Conservation (phyloP, 257 asterid genomes). For the Fraxinus cuspidata region DNA sequence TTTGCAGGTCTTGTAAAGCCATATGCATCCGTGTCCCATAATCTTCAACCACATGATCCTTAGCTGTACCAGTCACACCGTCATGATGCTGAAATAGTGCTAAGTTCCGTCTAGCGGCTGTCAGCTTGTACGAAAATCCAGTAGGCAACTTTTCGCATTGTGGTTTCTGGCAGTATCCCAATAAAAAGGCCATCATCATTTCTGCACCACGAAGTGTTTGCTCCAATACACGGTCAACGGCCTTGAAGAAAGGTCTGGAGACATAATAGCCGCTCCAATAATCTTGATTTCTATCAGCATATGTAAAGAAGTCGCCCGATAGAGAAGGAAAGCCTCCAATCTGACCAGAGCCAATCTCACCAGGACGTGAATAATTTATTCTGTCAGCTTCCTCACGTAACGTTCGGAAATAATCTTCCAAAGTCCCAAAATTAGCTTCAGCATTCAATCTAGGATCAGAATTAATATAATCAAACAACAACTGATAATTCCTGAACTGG, state of each 20-base stretch:
- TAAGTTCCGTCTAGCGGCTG: constrained; percentile 87
- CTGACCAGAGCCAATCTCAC: constrained; percentile 85
- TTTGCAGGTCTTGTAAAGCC: constrained; percentile 82
- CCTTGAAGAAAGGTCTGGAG: constrained; percentile 97
- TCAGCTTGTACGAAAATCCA: constrained; percentile 81
- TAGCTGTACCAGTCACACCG: constrained; percentile 97
- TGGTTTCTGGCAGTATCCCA: constrained; percentile 81
- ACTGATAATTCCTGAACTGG: constrained; percentile 92
- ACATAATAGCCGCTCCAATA: constrained; percentile 99
- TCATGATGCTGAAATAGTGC: constrained; percentile 98
- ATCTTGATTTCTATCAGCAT: constrained; percentile 91
- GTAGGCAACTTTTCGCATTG: constrained; percentile 89
- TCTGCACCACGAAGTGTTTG: constrained; percentile 94
- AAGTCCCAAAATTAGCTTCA: constrained; percentile 92
- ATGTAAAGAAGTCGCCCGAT: constrained; percentile 94
- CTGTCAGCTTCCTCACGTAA: constrained; percentile 84
- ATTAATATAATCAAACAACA: constrained; percentile 85
- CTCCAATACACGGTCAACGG: constrained; percentile 93
- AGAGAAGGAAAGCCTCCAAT: constrained; percentile 89
- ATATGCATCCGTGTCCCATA: constrained; percentile 91
- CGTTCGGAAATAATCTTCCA: constrained; percentile 84
- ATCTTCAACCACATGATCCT: constrained; percentile 91
- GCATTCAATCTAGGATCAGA: constrained; percentile 85
- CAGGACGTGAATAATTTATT: constrained; percentile 68
- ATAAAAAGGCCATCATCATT: constrained; percentile 86